Percentiles rank a stretch among this genome's conserved stretches.
Conservation (phyloP, 1,284 basidiomycete genomes). For the Ceratobasidium sp. region DNA sequence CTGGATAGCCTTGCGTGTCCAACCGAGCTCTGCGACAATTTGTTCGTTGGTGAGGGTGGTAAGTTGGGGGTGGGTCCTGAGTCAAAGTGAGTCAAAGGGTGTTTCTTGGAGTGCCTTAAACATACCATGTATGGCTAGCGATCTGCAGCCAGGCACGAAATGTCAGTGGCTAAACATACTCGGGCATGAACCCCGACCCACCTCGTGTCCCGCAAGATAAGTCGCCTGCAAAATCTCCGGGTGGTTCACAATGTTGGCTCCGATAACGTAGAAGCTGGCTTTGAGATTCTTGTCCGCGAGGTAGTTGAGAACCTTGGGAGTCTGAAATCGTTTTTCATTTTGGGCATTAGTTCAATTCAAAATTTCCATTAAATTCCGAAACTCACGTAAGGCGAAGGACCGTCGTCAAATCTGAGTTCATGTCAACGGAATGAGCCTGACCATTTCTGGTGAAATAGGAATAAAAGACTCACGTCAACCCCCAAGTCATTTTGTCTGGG, state of each 20-base stretch:
- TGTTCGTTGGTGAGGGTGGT: constrained; percentile 75
- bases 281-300: constrained; percentile 68
- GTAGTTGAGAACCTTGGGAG: constrained; percentile 73
- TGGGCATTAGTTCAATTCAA: not conserved
- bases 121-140: constrained; percentile 24
- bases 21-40: constrained; percentile 92
- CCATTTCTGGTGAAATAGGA: constrained; percentile 8
- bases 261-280: constrained; percentile 89
- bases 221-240: constrained; percentile 79
- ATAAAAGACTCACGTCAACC: constrained; percentile 59
- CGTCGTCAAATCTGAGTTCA: constrained; percentile 72
- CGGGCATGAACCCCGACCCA: constrained; percentile 57
- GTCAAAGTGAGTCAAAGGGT: not conserved
- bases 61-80: constrained; percentile 31
- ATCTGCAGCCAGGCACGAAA: not conserved
- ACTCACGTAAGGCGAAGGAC: constrained; percentile 69
- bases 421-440: constrained; percentile 1
- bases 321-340: constrained; percentile 49
- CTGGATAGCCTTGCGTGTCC: constrained; percentile 86
- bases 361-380: constrained; percentile 1
- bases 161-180: constrained; percentile 55
- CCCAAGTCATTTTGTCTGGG: constrained; percentile 81
- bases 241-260: constrained; percentile 69
- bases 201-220: constrained; percentile 68
- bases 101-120: not conserved